Percentiles rank a stretch among this genome's conserved stretches.
Conservation (phyloP, 1,284 basidiomycete species). For the Austropuccinia psidii region DNA sequence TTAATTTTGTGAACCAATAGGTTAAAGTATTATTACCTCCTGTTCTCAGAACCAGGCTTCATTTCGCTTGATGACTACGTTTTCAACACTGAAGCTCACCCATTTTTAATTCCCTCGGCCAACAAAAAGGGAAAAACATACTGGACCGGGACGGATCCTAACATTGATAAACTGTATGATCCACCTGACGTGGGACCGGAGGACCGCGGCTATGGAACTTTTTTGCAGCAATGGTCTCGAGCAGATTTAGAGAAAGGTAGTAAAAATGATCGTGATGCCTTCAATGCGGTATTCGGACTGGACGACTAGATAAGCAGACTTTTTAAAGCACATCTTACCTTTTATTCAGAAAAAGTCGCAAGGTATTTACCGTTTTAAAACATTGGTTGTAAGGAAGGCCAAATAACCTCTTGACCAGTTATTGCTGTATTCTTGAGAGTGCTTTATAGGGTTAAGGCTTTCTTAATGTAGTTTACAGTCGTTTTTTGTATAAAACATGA, state of each 20-base stretch:
- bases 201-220: conserved; percentile 15
- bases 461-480: too few species aligned
- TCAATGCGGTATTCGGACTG: too few species aligned
- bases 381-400: too few species aligned
- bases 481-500: too few species aligned
- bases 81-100: conserved; percentile 50
- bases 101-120: not conserved
- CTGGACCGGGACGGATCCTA: not conserved
- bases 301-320: too few species aligned
- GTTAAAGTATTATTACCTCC: conserved; percentile 44
- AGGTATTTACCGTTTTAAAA: too few species aligned
- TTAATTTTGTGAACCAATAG: not conserved
- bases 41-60: conserved; percentile 53
- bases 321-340: too few species aligned
- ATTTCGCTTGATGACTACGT: conserved; percentile 56
- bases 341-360: too few species aligned
- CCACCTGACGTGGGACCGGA: not conserved
- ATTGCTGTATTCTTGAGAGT: too few species aligned
- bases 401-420: too few species aligned
- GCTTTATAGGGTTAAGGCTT: too few species aligned
- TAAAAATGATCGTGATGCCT: not conserved
- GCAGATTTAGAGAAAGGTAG: not conserved
- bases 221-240: conserved; percentile 25
- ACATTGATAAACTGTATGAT: conserved; percentile 3
- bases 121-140: not conserved